Evolutionary conservation across 306 rosid species (phyloP).

Genomic region (Quercus dentata): DNA sequence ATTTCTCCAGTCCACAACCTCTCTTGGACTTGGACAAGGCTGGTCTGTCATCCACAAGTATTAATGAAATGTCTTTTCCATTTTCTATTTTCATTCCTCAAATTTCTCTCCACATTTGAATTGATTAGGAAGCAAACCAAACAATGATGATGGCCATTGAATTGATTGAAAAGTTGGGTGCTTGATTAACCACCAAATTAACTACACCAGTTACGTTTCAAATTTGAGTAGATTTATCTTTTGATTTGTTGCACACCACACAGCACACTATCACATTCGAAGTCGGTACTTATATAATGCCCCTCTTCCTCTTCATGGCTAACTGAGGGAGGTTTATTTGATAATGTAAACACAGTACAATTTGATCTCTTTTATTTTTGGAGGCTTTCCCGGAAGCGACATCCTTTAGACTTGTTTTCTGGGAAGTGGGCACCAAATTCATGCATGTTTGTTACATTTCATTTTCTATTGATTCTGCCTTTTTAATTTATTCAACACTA

Average conservation of each 20-base stretch:
- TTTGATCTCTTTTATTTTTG: constrained; percentile 6
- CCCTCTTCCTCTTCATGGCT: background rate
- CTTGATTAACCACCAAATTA: constrained; percentile 12
- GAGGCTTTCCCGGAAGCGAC: constrained; percentile 6
- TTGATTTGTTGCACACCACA: background rate
- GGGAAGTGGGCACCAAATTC: background rate
- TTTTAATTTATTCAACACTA: background rate
- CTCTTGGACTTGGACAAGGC: too few species aligned
- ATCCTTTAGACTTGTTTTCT: background rate
- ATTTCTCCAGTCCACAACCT: too few species aligned
- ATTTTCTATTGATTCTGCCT: background rate
- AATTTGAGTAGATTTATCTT: constrained; percentile 13
- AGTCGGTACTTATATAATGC: constrained; percentile 5
- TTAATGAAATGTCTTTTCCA: background rate
- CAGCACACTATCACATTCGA: background rate
- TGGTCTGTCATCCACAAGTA: background rate
- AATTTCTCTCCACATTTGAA: background rate
- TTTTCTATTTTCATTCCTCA: background rate
- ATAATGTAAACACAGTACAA: constrained; percentile 7
- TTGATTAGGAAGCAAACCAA: constrained; percentile 1
- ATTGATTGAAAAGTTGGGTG: constrained; percentile 9
- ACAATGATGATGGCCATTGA: constrained; percentile 22
- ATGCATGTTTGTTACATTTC: background rate
- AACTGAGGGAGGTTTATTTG: constrained; percentile 50
- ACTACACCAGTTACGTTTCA: constrained; percentile 14